Evolutionary conservation across 1,139 yeast species (phyloP).

Genomic region (Hemisphaericaspora lyxosophila): DNA sequence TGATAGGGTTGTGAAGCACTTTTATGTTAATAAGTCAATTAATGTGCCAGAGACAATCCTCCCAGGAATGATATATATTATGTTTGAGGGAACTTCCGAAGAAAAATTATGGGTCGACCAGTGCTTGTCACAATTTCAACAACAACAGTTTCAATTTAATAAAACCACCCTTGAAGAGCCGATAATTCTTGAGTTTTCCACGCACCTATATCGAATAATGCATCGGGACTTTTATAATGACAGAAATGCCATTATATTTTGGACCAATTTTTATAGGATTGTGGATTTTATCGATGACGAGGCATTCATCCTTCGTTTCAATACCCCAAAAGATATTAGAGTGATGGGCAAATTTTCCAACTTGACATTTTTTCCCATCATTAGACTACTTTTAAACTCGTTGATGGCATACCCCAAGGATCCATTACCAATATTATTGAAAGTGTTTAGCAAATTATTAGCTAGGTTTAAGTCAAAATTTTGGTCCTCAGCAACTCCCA

Average conservation of each 20-base stretch:
- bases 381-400: conserved; percentile 48
- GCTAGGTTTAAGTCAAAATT: conserved; percentile 38
- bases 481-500: conserved; percentile 55
- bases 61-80: conserved; percentile 53
- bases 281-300: conserved; percentile 39
- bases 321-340: conserved; percentile 45
- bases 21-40: conserved; percentile 12
- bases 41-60: conserved; percentile 17
- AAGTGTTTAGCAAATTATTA: conserved; percentile 46
- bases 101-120: conserved; percentile 36
- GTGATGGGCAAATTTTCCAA: conserved; percentile 37
- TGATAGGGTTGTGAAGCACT: conserved; percentile 21
- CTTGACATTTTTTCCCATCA: conserved; percentile 45
- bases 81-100: conserved; percentile 51
- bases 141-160: conserved; percentile 1
- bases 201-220: conserved; percentile 54
- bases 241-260: conserved; percentile 46
- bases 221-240: conserved; percentile 48
- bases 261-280: conserved; percentile 49
- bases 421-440: conserved; percentile 56
- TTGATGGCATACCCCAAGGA: conserved; percentile 48
- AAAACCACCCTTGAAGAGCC: conserved; percentile 28
- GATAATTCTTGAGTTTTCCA: conserved; percentile 53
- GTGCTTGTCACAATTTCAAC: conserved; percentile 15
- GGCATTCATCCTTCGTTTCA: conserved; percentile 39